A percentile compares a stretch with the other conserved stretches of the same genome.
phyloP scores from a whole-genome alignment of 305 asterid genomes.

The Fraxinus latifolia region DNA sequence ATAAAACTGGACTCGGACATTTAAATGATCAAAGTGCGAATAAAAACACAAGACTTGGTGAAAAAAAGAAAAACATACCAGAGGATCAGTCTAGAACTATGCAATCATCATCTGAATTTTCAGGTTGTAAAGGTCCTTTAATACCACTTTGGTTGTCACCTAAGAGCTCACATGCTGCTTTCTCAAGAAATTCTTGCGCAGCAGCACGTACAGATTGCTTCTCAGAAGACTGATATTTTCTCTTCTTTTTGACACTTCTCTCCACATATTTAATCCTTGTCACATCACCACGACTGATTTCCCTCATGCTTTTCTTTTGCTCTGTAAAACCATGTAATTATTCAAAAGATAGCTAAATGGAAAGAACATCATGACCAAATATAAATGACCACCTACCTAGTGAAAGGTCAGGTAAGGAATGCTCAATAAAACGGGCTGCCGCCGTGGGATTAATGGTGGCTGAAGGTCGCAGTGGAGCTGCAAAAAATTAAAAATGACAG shows the following conservation, averaged over 20 bases:
- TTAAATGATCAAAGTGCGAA: slow-evolving; percentile 6
- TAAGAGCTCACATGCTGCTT: slow-evolving; percentile 86
- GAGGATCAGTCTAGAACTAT: slow-evolving; percentile 52
- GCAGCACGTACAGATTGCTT: slow-evolving; percentile 70
- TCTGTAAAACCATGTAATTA: slow-evolving; percentile 54
- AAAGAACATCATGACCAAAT: background rate
- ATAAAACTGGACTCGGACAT: background rate
- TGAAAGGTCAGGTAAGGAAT: slow-evolving; percentile 89
- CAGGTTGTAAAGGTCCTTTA: slow-evolving; percentile 74
- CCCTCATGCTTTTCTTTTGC: slow-evolving; percentile 81
- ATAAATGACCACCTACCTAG: slow-evolving; percentile 43
- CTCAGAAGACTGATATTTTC: slow-evolving; percentile 62
- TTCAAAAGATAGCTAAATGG: slow-evolving; percentile 33
- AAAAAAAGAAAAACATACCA: slow-evolving; percentile 40
- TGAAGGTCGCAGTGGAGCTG: slow-evolving; percentile 85
- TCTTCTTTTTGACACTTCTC: slow-evolving; percentile 58
- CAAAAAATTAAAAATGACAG: slow-evolving; percentile 22
- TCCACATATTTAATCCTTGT: slow-evolving; percentile 43
- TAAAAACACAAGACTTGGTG: background rate
- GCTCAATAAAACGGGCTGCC: slow-evolving; percentile 86
- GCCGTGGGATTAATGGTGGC: slow-evolving; percentile 68
- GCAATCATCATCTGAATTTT: slow-evolving; percentile 57
- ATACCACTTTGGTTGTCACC: slow-evolving; percentile 69
- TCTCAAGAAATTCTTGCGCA: slow-evolving; percentile 92
- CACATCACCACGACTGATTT: slow-evolving; percentile 63